phyloP scores from a whole-genome alignment of 2,329 filamentous ascomycete species.

The Calonectria henricotiae region DNA sequence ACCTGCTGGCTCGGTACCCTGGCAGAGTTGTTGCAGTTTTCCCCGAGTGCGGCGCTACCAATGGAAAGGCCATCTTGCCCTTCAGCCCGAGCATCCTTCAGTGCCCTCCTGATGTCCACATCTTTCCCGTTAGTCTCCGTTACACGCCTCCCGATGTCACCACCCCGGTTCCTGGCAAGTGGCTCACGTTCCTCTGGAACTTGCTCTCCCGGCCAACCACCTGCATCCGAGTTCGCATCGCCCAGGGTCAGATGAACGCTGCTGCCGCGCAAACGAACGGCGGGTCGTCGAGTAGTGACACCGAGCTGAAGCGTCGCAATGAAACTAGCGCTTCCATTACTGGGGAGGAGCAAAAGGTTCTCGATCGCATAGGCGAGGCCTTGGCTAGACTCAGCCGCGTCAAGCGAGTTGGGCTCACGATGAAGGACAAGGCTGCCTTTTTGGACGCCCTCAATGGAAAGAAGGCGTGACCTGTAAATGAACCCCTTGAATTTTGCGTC shows the following conservation, averaged over 20 bases:
- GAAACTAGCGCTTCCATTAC: slow-evolving; percentile 58
- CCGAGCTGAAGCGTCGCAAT: slow-evolving; percentile 53
- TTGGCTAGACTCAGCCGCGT: slow-evolving; percentile 90
- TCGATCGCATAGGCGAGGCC: slow-evolving; percentile 88
- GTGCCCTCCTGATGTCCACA: slow-evolving; percentile 77
- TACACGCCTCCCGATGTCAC: slow-evolving; percentile 93
- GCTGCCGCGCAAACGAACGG: slow-evolving; percentile 60
- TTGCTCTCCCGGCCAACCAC: slow-evolving; percentile 89
- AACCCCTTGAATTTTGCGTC: not conserved
- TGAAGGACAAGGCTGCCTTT: slow-evolving; percentile 88
- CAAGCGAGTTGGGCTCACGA: slow-evolving; percentile 88
- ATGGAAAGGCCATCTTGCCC: slow-evolving; percentile 90
- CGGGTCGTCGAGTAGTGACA: slow-evolving; percentile 50
- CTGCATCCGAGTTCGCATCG: slow-evolving; percentile 91
- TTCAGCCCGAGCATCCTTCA: slow-evolving; percentile 84
- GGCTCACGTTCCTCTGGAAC: slow-evolving; percentile 85
- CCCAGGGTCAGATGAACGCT: slow-evolving; percentile 78
- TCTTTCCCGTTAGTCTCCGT: slow-evolving; percentile 92
- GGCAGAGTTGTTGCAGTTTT: slow-evolving; percentile 87
- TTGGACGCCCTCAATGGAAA: slow-evolving; percentile 75
- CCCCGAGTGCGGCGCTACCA: slow-evolving; percentile 94
- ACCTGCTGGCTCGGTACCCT: slow-evolving; percentile 79
- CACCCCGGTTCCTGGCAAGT: slow-evolving; percentile 86
- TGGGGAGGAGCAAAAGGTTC: slow-evolving; percentile 76
- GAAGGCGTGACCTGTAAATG: slow-evolving; percentile 52